phyloP scores from a whole-genome alignment of 1,284 basidiomycete genomes.

The Fomitopsis schrenkii region DNA sequence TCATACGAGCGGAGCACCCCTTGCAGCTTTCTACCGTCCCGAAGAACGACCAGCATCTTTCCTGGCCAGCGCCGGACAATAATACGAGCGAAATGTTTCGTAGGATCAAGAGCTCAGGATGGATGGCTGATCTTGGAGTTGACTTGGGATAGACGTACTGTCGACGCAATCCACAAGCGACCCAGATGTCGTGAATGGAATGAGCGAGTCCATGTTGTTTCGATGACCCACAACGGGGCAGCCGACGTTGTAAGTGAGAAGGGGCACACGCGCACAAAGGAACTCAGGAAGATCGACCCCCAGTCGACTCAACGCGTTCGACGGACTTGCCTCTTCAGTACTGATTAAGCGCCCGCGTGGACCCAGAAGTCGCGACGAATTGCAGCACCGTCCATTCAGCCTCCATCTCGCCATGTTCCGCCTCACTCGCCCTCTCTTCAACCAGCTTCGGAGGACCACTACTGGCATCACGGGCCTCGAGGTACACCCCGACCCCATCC shows the following conservation, averaged over 20 bases:
- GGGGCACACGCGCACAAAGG: neutral
- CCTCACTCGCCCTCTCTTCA: slow-evolving; percentile 68
- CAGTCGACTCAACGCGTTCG: neutral
- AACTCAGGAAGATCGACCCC: neutral
- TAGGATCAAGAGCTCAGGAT: slow-evolving; percentile 47
- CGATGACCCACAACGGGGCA: neutral
- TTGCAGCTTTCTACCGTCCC: slow-evolving; percentile 95
- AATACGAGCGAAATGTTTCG: slow-evolving; percentile 9
- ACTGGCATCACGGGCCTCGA: slow-evolving; percentile 78
- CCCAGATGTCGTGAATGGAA: slow-evolving; percentile 95
- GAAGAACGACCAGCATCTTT: slow-evolving; percentile 96
- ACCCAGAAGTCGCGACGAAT: neutral
- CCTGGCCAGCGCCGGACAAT: slow-evolving; percentile 47
- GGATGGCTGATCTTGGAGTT: slow-evolving; percentile 41
- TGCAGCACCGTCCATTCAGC: neutral
- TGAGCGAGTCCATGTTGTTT: slow-evolving; percentile 80
- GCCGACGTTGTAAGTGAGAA: neutral
- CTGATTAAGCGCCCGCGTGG: neutral
- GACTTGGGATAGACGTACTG: slow-evolving; percentile 81
- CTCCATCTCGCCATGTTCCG: slow-evolving; percentile 61
- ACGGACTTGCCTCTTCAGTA: neutral
- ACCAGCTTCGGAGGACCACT: slow-evolving; percentile 61
- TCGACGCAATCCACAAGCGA: slow-evolving; percentile 97
- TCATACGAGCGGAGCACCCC: slow-evolving; percentile 97
- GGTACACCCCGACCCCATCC: slow-evolving; percentile 78